These are phyloP conservation scores for Dendrocalamus sinicus DNA, from an alignment of 176 grass and related monocot species.

Conservation along the genomic window DNA sequence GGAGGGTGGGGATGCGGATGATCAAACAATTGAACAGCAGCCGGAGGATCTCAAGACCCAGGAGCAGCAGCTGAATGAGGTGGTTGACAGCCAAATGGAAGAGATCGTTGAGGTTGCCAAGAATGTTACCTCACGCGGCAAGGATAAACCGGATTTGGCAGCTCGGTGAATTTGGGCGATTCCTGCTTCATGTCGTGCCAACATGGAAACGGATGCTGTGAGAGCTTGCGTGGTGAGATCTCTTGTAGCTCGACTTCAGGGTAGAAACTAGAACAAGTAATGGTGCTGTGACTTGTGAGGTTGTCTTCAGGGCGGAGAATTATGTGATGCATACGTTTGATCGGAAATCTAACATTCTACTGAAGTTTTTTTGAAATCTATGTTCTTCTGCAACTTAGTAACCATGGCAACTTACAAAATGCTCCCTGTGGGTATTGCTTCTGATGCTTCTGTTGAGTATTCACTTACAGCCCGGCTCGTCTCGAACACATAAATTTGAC, in stretches of 20 bases:
- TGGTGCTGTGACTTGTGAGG: background rate
- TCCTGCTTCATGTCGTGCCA: background rate
- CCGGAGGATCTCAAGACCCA: slow-evolving; percentile 57
- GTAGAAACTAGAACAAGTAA: background rate
- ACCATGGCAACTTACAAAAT: background rate
- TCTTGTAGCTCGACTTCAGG: background rate
- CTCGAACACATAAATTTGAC: background rate
- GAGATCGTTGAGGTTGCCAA: slow-evolving; percentile 63
- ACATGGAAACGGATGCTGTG: slow-evolving; percentile 2
- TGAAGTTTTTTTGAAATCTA: background rate
- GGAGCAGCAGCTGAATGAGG: slow-evolving; percentile 76
- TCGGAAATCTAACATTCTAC: background rate
- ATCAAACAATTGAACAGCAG: slow-evolving; percentile 45
- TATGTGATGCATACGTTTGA: background rate
- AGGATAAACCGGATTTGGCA: slow-evolving; percentile 12
- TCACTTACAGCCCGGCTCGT: background rate
- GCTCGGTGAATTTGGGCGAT: background rate
- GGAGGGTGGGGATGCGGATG: slow-evolving; percentile 45
- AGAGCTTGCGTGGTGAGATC: slow-evolving; percentile 1
- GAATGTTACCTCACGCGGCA: slow-evolving; percentile 58
- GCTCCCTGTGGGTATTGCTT: background rate
- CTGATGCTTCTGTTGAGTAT: background rate
- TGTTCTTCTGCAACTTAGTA: background rate
- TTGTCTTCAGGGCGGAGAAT: background rate
- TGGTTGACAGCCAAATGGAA: slow-evolving; percentile 70